Evolutionary conservation across 192 early-diverging fungal species (phyloP).

Genomic region (Coemansia furcata): DNA sequence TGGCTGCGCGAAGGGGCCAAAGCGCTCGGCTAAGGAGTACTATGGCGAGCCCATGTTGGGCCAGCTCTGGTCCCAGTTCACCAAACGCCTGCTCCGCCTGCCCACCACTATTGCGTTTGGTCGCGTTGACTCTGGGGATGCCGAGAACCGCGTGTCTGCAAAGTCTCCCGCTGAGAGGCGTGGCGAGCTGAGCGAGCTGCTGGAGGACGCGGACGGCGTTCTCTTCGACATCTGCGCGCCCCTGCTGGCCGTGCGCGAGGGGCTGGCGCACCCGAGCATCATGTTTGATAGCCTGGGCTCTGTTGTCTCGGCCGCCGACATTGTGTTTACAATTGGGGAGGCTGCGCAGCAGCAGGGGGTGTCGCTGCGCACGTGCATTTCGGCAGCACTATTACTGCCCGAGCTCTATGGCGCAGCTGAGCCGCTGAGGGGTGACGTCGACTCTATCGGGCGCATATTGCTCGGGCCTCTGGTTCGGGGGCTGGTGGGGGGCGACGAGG

Average conservation of each 20-base stretch:
- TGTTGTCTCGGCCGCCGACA: constrained; percentile 3
- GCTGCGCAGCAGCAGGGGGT: background rate
- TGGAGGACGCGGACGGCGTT: constrained; percentile 13
- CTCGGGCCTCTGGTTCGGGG: constrained; percentile 1
- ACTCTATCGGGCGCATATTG: background rate
- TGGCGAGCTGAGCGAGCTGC: constrained; percentile 3
- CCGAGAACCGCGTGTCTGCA: background rate
- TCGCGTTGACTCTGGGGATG: background rate
- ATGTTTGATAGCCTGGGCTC: constrained; percentile 20
- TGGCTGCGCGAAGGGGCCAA: background rate
- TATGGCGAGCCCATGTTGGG: constrained; percentile 12
- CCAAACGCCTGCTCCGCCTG: constrained; percentile 15
- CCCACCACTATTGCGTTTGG: constrained; percentile 12
- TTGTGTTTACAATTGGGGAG: constrained; percentile 5
- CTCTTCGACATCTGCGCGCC: constrained; percentile 16
- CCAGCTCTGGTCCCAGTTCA: constrained; percentile 20
- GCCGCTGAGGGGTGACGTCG: background rate
- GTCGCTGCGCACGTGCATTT: constrained; percentile 7
- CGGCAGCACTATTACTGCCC: constrained; percentile 26
- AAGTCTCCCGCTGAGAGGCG: background rate
- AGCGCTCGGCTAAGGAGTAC: constrained; percentile 7
- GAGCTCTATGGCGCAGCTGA: background rate
- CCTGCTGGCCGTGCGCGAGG: constrained; percentile 13
- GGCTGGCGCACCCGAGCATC: background rate
- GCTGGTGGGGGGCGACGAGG: background rate